These are phyloP conservation scores for Brasenia schreberi DNA, from an alignment of 164 flowering plant genomes.

Conservation along the genomic window DNA sequence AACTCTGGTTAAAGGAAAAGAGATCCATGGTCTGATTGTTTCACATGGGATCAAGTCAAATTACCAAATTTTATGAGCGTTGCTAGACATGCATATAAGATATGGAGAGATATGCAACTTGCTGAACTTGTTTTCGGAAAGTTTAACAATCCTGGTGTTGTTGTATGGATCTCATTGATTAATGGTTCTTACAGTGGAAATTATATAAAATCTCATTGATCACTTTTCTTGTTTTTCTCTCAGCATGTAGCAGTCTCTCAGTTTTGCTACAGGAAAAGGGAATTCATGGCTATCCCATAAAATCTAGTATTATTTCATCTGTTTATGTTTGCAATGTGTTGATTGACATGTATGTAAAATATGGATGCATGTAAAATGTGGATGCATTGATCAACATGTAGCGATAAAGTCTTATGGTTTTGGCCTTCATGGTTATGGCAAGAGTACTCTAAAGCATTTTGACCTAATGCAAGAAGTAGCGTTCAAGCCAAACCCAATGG, in stretches of 20 bases:
- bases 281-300: constrained; percentile 1
- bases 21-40: constrained; percentile 43
- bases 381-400: constrained; percentile 24
- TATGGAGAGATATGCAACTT: constrained; percentile 9
- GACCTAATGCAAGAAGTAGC: constrained; percentile 30
- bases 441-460: constrained; percentile 37
- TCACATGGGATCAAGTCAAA: constrained; percentile 31
- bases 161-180: constrained; percentile 48
- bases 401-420: constrained; percentile 20
- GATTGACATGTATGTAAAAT: constrained; percentile 45
- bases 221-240: constrained; percentile 32
- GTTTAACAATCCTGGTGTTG: constrained; percentile 21
- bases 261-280: constrained; percentile 18
- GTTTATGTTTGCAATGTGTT: constrained; percentile 37
- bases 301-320: constrained; percentile 22
- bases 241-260: constrained; percentile 19
- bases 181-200: constrained; percentile 18
- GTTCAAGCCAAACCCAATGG: constrained; percentile 23
- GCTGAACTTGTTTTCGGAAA: constrained; percentile 26
- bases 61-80: not conserved
- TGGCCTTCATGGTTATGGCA: constrained; percentile 35
- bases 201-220: constrained; percentile 4
- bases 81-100: too few relatives aligned
- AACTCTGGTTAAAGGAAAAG: constrained; percentile 18
- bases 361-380: constrained; percentile 34